Conservation (phyloP, 257 asterid genomes). For the Plantago elongata region DNA sequence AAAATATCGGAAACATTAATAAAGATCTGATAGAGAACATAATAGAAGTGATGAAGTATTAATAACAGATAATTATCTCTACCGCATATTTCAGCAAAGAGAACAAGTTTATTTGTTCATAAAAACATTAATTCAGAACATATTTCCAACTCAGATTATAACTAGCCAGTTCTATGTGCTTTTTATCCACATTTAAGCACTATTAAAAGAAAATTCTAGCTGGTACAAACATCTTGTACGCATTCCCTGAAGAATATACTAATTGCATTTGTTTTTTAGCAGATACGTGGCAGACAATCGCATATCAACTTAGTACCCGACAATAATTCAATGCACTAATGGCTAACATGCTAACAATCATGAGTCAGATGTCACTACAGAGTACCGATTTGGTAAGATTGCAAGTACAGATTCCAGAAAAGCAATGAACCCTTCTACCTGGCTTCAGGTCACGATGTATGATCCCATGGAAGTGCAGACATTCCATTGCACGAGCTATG, state of each 20-base stretch:
- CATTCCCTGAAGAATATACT: too few species aligned
- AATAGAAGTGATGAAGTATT: background rate
- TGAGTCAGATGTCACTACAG: background rate
- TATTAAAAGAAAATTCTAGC: too few species aligned
- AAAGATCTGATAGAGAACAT: slow-evolving; percentile 1
- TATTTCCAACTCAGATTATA: slow-evolving; percentile 1
- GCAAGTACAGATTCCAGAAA: background rate
- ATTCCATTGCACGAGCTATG: slow-evolving; percentile 85
- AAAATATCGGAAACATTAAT: slow-evolving; percentile 1
- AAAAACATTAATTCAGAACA: too few species aligned
- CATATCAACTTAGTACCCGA: too few species aligned
- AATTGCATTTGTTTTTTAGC: too few species aligned
- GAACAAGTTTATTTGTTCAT: too few species aligned
- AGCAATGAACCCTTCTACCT: slow-evolving; percentile 33
- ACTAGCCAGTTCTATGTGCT: too few species aligned
- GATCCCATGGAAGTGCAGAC: slow-evolving; percentile 82
- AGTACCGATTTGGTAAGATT: background rate
- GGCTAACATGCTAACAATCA: background rate
- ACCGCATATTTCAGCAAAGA: too few species aligned
- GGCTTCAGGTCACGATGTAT: slow-evolving; percentile 86
- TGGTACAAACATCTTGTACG: too few species aligned
- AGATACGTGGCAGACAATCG: too few species aligned
- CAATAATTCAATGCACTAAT: background rate
- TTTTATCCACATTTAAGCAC: too few species aligned
- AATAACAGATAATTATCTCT: background rate